These are phyloP conservation scores for Citrus sp. DNA, from an alignment of 345 rosid species.

Conservation along the genomic window DNA sequence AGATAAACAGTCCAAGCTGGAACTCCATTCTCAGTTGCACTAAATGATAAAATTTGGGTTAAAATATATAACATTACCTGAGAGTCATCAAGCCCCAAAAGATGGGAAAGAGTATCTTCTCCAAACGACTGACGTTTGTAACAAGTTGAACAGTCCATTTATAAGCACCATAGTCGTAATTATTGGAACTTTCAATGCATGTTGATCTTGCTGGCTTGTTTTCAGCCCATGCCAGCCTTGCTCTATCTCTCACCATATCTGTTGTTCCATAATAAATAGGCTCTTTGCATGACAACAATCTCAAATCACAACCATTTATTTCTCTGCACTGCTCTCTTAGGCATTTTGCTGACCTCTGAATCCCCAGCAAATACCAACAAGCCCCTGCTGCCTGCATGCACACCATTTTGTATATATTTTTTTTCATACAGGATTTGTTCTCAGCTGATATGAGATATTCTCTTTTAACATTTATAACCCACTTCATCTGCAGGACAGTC, in stretches of 20 bases:
- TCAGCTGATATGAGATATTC: too few relatives aligned
- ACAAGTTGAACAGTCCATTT: conserved; percentile 92
- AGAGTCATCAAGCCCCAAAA: conserved; percentile 99
- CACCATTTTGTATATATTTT: fast-evolving
- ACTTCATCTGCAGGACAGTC: too few relatives aligned
- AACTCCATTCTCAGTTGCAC: background rate
- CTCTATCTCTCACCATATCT: conserved; percentile 39
- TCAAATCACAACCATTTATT: conserved; percentile 40
- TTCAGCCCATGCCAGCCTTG: conserved; percentile 61
- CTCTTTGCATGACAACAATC: conserved; percentile 61
- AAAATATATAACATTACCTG: conserved; percentile 37
- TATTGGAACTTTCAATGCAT: conserved; percentile 53
- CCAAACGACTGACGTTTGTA: conserved; percentile 67
- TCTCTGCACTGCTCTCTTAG: conserved; percentile 67
- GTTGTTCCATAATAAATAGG: conserved; percentile 76
- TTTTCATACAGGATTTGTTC: too few relatives aligned
- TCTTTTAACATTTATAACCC: too few relatives aligned
- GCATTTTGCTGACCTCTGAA: conserved; percentile 82
- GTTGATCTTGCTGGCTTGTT: conserved; percentile 47
- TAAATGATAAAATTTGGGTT: background rate
- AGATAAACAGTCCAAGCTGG: background rate
- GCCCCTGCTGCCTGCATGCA: conserved; percentile 91
- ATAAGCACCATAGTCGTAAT: conserved; percentile 82
- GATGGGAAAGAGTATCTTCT: conserved; percentile 88
- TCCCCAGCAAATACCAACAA: conserved; percentile 94